A percentile compares a stretch with the other conserved stretches of the same genome.
These are phyloP conservation scores for Pharus latifolius DNA, from an alignment of 176 grass and related monocot genomes.

Conservation along the genomic window DNA sequence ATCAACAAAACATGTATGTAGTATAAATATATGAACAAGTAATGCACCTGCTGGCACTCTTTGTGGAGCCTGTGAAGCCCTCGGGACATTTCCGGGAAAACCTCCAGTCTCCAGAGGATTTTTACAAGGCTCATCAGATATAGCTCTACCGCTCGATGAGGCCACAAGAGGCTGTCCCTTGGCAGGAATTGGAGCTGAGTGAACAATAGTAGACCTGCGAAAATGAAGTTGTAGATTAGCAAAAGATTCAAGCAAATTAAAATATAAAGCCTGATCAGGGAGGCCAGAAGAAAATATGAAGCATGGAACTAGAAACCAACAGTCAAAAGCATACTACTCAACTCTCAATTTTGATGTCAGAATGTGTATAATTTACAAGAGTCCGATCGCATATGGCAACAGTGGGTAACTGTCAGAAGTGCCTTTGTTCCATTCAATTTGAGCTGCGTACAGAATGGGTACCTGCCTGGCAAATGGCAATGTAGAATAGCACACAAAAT, in stretches of 20 bases:
- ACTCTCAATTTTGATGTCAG: neutral
- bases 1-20: neutral
- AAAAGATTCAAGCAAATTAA: neutral
- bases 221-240: slow-evolving; percentile 18
- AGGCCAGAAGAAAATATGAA: neutral
- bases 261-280: neutral
- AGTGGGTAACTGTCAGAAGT: too few species aligned
- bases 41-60: slow-evolving; percentile 44
- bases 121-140: slow-evolving; percentile 32
- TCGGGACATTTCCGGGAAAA: slow-evolving; percentile 19
- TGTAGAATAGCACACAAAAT: neutral
- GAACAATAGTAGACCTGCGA: slow-evolving; percentile 76
- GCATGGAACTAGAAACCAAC: neutral
- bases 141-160: slow-evolving; percentile 28
- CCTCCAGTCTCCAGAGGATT: slow-evolving; percentile 21
- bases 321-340: slow-evolving; percentile 5
- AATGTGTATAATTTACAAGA: neutral
- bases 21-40: neutral
- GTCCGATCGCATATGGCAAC: too few species aligned
- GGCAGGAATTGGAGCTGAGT: slow-evolving; percentile 59
- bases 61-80: slow-evolving; percentile 32
- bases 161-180: slow-evolving; percentile 46
- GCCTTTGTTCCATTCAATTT: too few species aligned
- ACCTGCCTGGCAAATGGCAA: neutral
- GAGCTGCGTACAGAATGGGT: too few species aligned